Evolutionary conservation across 83 land plant species (phyloP).

Genomic region (Larix sibirica): DNA sequence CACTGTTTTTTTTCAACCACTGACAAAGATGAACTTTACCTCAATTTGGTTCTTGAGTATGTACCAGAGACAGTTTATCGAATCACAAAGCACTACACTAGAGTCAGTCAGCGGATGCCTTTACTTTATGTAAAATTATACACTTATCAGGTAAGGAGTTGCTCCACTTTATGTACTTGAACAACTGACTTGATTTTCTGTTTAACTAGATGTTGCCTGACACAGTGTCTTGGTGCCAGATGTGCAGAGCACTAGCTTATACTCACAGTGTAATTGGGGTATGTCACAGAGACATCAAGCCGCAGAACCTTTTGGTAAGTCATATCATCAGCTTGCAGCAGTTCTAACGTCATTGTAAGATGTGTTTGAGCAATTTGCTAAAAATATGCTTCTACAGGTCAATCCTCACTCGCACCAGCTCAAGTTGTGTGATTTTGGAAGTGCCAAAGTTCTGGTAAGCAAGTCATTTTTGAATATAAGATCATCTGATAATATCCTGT

Average conservation of each 20-base stretch:
- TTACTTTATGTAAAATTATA: slow-evolving; percentile 61
- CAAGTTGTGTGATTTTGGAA: slow-evolving; percentile 70
- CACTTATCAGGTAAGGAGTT: slow-evolving; percentile 55
- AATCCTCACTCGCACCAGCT: slow-evolving; percentile 75
- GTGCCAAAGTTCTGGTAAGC: slow-evolving; percentile 75
- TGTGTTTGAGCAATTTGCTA: neutral
- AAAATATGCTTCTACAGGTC: slow-evolving; percentile 31
- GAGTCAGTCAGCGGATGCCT: slow-evolving; percentile 74
- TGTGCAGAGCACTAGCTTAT: slow-evolving; percentile 78
- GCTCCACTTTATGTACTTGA: neutral
- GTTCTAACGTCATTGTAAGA: neutral
- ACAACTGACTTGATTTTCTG: neutral
- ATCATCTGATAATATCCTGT: neutral
- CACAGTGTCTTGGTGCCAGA: slow-evolving; percentile 32
- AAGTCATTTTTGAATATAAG: neutral
- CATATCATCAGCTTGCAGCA: neutral
- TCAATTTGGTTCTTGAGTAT: slow-evolving; percentile 74
- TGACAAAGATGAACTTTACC: slow-evolving; percentile 69
- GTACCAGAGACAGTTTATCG: slow-evolving; percentile 79
- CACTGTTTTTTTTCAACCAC: slow-evolving; percentile 81
- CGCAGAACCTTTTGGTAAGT: slow-evolving; percentile 81
- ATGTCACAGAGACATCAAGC: slow-evolving; percentile 87
- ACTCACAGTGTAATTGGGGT: slow-evolving; percentile 61
- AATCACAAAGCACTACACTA: slow-evolving; percentile 64
- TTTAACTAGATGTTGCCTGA: neutral